Base-by-base conservation (phyloP, 345 rosid genomes). In the Mercurialis annua region DNA sequence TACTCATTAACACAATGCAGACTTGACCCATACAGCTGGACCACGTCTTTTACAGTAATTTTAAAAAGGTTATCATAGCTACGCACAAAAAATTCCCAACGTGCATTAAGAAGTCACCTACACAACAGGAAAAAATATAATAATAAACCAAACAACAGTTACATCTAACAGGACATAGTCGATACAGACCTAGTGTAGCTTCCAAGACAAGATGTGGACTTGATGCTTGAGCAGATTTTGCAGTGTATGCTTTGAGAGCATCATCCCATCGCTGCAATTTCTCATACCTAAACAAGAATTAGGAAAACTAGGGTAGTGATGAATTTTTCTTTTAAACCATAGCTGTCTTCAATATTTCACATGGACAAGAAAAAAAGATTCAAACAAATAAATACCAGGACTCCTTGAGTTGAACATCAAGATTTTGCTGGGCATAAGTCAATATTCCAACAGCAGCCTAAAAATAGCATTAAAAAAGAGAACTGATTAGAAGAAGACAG, bases 371-470 rank as follows among this genome's bases (percentile, higher is more conserved):
- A 44, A 64, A 61, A 26, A 24, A 23, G 5, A 34, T 50, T 11
- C 68, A 46, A 1, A 18, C 20, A 24, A 38, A 47, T 54, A 42
- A 55, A 40, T 85, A 94, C 99, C 98, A 94, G 76, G 99, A 94
- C 71, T 94, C 99, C 84, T 94, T 91, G 68, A 94, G 76, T 81
- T 89, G 95, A 77, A 91, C 99, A 76, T 82, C 98, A 55, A 91
- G 83, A 64, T 77, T 64, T 83, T 89, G 97, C 68, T 94, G 99
- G 48, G 99, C 99, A 71, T 84, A 86, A 51, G 98, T 94, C 84
- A 94, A 82, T 83, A 91, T 94, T 77, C 99, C 99, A 67, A 94
- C 90, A 54, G 99, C 99, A 77, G 99, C 99, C 99, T 94, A 66
- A 58, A 53, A 76, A 51, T 21, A 38, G 1, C 50, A 70, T 53